These are phyloP conservation scores for Pleurotus salmoneostramineus DNA, from an alignment of 768 basidiomycete genomes.

Conservation along the genomic window DNA sequence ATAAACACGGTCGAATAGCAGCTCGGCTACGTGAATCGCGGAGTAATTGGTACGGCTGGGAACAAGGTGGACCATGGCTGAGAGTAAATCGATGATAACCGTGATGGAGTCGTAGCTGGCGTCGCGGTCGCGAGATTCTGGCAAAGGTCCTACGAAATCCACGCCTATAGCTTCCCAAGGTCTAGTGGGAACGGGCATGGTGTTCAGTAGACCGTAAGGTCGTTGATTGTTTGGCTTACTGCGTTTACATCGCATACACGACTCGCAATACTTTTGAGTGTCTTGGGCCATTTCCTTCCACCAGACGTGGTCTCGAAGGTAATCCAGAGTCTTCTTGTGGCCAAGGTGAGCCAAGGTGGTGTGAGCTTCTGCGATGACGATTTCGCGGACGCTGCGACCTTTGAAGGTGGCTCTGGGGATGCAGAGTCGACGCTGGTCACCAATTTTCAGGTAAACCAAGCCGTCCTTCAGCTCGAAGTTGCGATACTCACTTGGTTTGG, in stretches of 20 bases:
- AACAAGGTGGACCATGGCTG: conserved; percentile 13
- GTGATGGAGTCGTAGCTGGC: conserved; percentile 2
- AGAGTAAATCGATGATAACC: conserved; percentile 14
- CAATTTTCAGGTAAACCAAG: conserved; percentile 13
- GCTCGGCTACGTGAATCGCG: conserved; percentile 13
- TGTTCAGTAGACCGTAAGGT: conserved; percentile 7
- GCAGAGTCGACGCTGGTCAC: conserved; percentile 11
- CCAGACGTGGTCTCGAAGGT: conserved; percentile 18
- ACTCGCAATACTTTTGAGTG: conserved; percentile 20
- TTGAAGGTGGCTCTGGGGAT: conserved; percentile 12
- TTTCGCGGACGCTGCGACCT: conserved; percentile 16
- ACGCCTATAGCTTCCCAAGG: conserved; percentile 24
- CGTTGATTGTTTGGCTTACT: conserved; percentile 14
- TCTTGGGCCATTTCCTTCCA: conserved; percentile 22
- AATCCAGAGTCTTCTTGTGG: conserved; percentile 21
- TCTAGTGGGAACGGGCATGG: conserved; percentile 16
- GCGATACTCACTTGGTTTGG: background rate
- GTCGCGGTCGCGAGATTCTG: conserved; percentile 16
- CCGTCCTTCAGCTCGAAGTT: conserved; percentile 15
- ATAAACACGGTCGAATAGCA: conserved; percentile 18
- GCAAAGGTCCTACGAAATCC: conserved; percentile 26
- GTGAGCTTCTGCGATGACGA: conserved; percentile 22
- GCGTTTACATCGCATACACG: conserved; percentile 13
- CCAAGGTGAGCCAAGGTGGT: conserved; percentile 24
- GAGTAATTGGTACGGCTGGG: conserved; percentile 10